phyloP scores from a whole-genome alignment of 257 asterid species.

The Capsicum pubescens region DNA sequence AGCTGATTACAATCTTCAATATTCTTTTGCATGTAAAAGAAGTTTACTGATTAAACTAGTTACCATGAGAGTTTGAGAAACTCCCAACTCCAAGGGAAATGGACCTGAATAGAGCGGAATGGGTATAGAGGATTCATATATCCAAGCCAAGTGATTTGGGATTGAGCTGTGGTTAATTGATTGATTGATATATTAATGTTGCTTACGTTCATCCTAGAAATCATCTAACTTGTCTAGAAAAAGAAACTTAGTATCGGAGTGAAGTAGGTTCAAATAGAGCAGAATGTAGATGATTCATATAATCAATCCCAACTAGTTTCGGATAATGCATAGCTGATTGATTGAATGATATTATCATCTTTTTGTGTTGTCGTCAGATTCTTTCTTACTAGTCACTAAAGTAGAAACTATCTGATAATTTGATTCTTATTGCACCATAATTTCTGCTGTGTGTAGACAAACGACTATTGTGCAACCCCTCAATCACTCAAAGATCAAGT shows the following conservation, averaged over 20 bases:
- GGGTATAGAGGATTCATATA: constrained; percentile 7
- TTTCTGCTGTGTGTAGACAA: constrained; percentile 66
- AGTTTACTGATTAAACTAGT: neutral
- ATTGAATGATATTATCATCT: constrained; percentile 10
- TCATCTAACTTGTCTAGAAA: neutral
- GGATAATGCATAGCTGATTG: neutral
- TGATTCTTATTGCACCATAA: neutral
- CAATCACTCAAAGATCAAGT: constrained; percentile 91
- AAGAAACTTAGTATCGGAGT: neutral
- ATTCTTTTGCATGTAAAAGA: neutral
- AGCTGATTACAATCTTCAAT: neutral
- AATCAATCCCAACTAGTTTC: neutral
- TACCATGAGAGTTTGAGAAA: neutral
- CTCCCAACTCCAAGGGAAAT: neutral
- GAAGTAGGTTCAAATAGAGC: constrained; percentile 8
- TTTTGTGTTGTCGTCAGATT: neutral
- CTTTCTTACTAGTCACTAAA: neutral
- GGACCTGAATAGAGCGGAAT: neutral
- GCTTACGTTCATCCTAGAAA: neutral
- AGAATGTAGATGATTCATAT: neutral
- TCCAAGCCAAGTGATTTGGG: neutral
- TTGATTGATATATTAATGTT: constrained; percentile 1
- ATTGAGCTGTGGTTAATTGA: neutral
- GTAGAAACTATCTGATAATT: neutral
- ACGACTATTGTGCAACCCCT: constrained; percentile 84